phyloP scores from a whole-genome alignment of 768 basidiomycete species.

The Collybiopsis confluens region DNA sequence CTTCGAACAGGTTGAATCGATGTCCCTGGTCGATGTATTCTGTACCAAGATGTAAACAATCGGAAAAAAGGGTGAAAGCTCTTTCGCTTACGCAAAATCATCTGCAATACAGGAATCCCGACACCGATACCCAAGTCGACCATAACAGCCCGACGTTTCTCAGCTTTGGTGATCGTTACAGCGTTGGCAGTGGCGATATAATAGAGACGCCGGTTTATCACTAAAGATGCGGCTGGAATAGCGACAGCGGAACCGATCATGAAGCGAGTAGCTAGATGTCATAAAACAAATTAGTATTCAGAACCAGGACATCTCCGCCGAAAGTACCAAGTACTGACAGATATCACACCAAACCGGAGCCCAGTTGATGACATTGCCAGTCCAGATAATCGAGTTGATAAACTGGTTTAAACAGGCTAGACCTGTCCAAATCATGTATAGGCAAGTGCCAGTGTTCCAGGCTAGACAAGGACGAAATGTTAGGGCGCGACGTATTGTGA shows the following conservation, averaged over 20 bases:
- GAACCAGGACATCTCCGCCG: no score
- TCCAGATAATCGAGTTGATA: constrained; percentile 58
- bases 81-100: constrained; percentile 37
- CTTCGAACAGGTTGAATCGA: constrained; percentile 56
- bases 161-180: constrained; percentile 45
- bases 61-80: neutral
- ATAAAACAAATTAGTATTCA: no score
- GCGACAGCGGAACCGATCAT: constrained; percentile 41
- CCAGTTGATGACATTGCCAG: constrained; percentile 34
- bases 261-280: constrained; percentile 35
- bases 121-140: constrained; percentile 50
- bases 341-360: constrained; percentile 50
- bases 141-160: constrained; percentile 48
- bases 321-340: constrained; percentile 27
- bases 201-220: constrained; percentile 64
- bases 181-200: constrained; percentile 48
- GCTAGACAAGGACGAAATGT: constrained; percentile 17
- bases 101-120: constrained; percentile 47
- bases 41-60: constrained; percentile 17
- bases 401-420: constrained; percentile 40
- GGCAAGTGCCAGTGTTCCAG: constrained; percentile 53
- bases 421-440: constrained; percentile 55
- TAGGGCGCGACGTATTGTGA: neutral
- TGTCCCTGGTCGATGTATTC: constrained; percentile 53
- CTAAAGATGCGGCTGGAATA: constrained; percentile 50